These are phyloP conservation scores for Sesbania bispinosa DNA, from an alignment of 306 rosid genomes.

Conservation along the genomic window DNA sequence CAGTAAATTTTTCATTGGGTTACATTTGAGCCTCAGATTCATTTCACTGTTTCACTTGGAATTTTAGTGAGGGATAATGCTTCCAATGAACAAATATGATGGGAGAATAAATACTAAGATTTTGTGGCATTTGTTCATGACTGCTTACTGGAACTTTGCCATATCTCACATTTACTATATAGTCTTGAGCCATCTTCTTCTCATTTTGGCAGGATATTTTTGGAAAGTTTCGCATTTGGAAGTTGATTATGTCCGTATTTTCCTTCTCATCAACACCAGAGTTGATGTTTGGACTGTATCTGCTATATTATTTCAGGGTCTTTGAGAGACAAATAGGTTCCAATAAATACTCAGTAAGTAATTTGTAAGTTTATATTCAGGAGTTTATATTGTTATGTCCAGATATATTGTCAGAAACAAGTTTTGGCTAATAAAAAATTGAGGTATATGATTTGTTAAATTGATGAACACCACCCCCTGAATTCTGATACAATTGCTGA, in stretches of 20 bases:
- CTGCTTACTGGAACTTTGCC: neutral
- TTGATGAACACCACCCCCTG: neutral
- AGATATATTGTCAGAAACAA: neutral
- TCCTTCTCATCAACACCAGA: constrained; percentile 94
- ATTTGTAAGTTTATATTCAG: neutral
- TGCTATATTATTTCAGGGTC: constrained; percentile 93
- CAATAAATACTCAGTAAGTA: constrained; percentile 79
- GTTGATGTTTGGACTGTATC: constrained; percentile 86
- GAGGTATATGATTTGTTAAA: neutral
- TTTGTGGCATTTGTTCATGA: neutral
- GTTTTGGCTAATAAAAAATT: neutral
- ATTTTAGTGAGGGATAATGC: constrained; percentile 21
- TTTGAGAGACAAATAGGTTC: constrained; percentile 99
- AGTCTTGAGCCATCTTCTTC: constrained; percentile 7
- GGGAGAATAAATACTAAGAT: constrained; percentile 14
- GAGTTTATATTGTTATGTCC: neutral
- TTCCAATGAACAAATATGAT: neutral
- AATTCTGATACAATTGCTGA: neutral
- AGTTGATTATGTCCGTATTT: constrained; percentile 67
- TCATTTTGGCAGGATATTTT: constrained; percentile 72
- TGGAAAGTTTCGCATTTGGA: constrained; percentile 80
- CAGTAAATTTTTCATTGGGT: neutral
- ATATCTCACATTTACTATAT: neutral
- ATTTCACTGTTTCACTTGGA: neutral
- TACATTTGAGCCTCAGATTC: constrained; percentile 6